These are phyloP conservation scores for Dendrobium huoshanense DNA, from an alignment of 106 monocot species.

Conservation along the genomic window DNA sequence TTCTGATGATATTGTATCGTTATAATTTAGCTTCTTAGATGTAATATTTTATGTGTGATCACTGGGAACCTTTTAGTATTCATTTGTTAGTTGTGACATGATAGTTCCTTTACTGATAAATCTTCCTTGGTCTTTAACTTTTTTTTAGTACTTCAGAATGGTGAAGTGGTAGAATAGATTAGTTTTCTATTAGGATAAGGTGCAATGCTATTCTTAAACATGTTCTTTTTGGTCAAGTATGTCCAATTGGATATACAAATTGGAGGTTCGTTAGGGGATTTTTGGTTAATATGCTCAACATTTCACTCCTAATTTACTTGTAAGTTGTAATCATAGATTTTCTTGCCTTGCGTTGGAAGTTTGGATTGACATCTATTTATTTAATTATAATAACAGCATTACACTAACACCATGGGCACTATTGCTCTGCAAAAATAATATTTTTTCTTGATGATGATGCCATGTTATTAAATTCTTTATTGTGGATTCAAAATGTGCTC, in stretches of 20 bases:
- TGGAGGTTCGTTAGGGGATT: background rate
- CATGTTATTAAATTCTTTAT: no score
- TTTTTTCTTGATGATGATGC: no score
- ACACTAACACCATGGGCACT: no score
- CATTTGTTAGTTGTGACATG: background rate
- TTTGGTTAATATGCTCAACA: background rate
- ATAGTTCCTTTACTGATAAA: background rate
- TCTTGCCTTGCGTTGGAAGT: background rate
- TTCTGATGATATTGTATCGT: background rate
- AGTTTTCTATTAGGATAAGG: background rate
- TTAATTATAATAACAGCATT: no score
- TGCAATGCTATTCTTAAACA: background rate
- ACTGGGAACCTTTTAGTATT: background rate
- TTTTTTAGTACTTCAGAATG: background rate
- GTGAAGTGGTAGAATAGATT: background rate
- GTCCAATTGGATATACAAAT: background rate
- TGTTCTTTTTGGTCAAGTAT: background rate
- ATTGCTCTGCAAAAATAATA: no score
- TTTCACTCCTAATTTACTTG: background rate
- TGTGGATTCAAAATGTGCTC: no score
- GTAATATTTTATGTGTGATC: background rate
- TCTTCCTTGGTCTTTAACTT: background rate
- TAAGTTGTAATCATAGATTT: background rate
- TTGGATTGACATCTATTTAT: background rate
- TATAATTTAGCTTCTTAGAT: background rate